Conservation (phyloP, 768 basidiomycete genomes). For the Leccinum barrowsii region DNA sequence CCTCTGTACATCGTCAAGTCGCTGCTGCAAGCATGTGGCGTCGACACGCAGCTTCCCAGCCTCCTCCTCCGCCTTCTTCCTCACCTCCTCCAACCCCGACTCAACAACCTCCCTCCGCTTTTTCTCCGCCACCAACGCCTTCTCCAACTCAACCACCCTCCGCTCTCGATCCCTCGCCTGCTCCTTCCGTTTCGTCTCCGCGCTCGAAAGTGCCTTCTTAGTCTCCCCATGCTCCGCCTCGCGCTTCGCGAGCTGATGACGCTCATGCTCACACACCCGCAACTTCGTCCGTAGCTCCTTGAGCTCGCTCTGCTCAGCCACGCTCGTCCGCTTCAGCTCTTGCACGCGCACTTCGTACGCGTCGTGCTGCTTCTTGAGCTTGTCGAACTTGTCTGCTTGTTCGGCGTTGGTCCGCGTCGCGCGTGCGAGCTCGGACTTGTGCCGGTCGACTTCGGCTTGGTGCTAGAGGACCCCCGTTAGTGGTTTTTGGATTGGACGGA, state of each 20-base stretch:
- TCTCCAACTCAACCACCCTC: conserved; percentile 56
- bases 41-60: conserved; percentile 31
- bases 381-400: conserved; percentile 51
- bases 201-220: conserved; percentile 45
- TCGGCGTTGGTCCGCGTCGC: conserved; percentile 47
- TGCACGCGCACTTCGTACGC: conserved; percentile 55
- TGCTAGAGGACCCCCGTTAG: conserved; percentile 41
- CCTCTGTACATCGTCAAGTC: conserved; percentile 35
- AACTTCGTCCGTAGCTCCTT: conserved; percentile 61
- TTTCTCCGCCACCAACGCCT: conserved; percentile 44
- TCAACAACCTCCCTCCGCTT: conserved; percentile 49
- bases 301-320: conserved; percentile 55
- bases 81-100: conserved; percentile 39
- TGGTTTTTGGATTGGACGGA: not conserved
- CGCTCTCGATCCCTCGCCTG: conserved; percentile 53
- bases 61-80: conserved; percentile 42
- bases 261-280: conserved; percentile 55
- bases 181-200: conserved; percentile 50
- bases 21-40: conserved; percentile 34
- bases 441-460: conserved; percentile 53
- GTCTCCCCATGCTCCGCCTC: conserved; percentile 50
- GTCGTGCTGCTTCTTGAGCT: conserved; percentile 60
- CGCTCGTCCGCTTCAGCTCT: conserved; percentile 51
- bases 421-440: conserved; percentile 53
- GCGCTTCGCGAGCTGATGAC: conserved; percentile 46